Percentiles rank a stretch among this genome's conserved stretches.
Evolutionary conservation across 805 yeast species (phyloP).

Genomic region (Grigorovia jiainica): DNA sequence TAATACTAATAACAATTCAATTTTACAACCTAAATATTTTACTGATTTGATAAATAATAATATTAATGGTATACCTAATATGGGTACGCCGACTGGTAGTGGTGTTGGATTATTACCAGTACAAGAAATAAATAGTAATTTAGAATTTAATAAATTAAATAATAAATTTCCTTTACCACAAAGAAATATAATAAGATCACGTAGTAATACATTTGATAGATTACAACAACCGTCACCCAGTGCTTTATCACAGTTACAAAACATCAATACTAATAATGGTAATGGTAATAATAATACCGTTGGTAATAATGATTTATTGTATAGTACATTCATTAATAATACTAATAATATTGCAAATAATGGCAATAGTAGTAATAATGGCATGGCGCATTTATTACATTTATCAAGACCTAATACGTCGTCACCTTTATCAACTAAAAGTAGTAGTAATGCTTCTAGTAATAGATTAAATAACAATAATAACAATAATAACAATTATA

Average conservation of each 20-base stretch:
- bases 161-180: not conserved
- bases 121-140: not conserved
- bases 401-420: not conserved
- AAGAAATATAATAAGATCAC: not conserved
- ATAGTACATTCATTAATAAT: too few relatives aligned
- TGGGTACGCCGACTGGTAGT: not conserved
- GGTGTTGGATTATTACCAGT: not conserved
- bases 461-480: not conserved
- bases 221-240: not conserved
- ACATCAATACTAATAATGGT: not conserved
- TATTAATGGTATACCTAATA: not conserved
- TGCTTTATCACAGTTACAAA: not conserved
- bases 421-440: not conserved
- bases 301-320: too few relatives aligned
- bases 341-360: not conserved
- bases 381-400: not conserved
- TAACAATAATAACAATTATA: slow-evolving; percentile 1
- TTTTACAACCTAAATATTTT: not conserved
- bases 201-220: not conserved
- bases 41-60: not conserved
- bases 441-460: not conserved
- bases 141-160: not conserved
- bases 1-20: not conserved
- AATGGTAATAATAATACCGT: not conserved
- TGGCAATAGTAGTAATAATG: not conserved